Evolutionary conservation across 768 basidiomycete genomes (phyloP).

Genomic region (Guyanaporus albipodus): DNA sequence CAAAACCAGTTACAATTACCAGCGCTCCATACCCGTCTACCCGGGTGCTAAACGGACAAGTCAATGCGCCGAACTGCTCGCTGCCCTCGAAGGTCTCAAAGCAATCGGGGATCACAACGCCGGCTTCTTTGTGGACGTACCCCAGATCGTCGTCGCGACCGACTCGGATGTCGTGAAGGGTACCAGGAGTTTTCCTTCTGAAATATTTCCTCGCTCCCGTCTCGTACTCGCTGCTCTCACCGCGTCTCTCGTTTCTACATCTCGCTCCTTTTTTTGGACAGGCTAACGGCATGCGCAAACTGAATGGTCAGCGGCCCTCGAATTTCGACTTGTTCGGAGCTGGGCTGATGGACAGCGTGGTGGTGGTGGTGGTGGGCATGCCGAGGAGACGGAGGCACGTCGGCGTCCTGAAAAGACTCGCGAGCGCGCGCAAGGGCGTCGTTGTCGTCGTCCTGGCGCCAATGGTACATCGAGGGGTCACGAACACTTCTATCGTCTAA

Average conservation of each 20-base stretch:
- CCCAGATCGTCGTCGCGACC: constrained; percentile 18
- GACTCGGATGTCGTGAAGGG: constrained; percentile 35
- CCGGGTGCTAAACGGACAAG: constrained; percentile 20
- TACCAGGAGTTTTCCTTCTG: constrained; percentile 30
- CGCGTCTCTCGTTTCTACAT: background rate
- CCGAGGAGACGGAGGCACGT: too few species aligned
- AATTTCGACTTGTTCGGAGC: constrained; percentile 6
- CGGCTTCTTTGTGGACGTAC: background rate
- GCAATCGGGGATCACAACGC: constrained; percentile 22
- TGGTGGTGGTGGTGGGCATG: too few species aligned
- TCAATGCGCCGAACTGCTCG: constrained; percentile 32
- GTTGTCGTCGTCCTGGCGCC: too few species aligned
- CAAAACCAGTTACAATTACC: background rate
- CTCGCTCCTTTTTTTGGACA: background rate
- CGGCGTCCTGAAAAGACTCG: constrained; percentile 23
- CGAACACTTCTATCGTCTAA: too few species aligned
- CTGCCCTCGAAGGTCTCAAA: constrained; percentile 27
- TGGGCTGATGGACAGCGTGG: constrained; percentile 17
- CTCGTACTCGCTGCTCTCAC: background rate
- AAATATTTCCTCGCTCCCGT: too few species aligned
- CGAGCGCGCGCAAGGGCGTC: constrained; percentile 14
- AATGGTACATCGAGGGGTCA: constrained; percentile 12
- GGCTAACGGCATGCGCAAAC: background rate
- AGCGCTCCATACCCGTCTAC: constrained; percentile 23
- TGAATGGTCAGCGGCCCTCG: background rate